phyloP scores from a whole-genome alignment of 805 yeast species.

The Kregervanrija delftensis region DNA sequence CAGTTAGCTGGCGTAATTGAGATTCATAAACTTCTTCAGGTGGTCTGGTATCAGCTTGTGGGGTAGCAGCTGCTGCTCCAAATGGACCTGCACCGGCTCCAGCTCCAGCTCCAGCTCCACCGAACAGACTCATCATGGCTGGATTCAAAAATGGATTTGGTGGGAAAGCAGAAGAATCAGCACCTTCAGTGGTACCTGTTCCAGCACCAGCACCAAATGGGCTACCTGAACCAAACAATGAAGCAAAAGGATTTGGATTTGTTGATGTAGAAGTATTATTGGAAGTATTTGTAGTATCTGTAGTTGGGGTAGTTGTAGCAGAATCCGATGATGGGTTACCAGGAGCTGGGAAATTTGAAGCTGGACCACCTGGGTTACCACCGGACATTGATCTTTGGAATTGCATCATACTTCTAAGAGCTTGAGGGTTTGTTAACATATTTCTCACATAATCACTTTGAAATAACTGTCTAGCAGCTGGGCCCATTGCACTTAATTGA shows the following conservation, averaged over 20 bases:
- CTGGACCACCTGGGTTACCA: conserved; percentile 21
- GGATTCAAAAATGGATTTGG: conserved; percentile 40
- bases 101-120: conserved; percentile 31
- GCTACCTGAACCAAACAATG: conserved; percentile 18
- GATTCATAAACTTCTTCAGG: conserved; percentile 73
- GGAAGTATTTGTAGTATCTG: conserved; percentile 13
- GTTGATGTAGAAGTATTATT: conserved; percentile 11
- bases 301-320: conserved; percentile 12
- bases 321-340: conserved; percentile 26
- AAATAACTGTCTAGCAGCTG: conserved; percentile 78
- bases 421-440: conserved; percentile 76
- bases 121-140: conserved; percentile 35
- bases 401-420: conserved; percentile 75
- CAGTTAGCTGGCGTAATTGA: conserved; percentile 69
- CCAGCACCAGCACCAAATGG: conserved; percentile 18
- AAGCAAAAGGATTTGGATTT: conserved; percentile 37
- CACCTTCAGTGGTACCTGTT: conserved; percentile 19
- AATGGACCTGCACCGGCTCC: conserved; percentile 38
- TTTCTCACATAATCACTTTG: conserved; percentile 80
- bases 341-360: conserved; percentile 42
- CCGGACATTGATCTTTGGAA: conserved; percentile 52
- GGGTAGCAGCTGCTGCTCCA: conserved; percentile 56
- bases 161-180: conserved; percentile 14
- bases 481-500: conserved; percentile 79
- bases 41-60: conserved; percentile 61